Evolutionary conservation across 2,329 filamentous ascomycete species (phyloP).

Genomic region (Xylaria sp.): DNA sequence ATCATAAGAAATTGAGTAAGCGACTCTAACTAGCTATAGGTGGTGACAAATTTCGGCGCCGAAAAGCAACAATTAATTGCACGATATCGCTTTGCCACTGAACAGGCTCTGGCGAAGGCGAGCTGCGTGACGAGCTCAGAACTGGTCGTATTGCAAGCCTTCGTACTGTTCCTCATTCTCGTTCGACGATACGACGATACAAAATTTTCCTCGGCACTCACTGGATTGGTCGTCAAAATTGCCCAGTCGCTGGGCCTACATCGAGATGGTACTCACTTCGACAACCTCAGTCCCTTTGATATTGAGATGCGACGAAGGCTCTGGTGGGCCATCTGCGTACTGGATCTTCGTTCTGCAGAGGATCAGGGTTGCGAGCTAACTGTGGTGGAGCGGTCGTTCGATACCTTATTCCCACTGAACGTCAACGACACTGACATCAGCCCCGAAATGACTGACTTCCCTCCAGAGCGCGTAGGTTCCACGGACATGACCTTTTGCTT

Average conservation of each 20-base stretch:
- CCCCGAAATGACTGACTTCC: constrained; percentile 60
- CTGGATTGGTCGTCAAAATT: constrained; percentile 69
- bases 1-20: not conserved
- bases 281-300: constrained; percentile 67
- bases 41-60: constrained; percentile 61
- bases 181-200: constrained; percentile 64
- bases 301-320: constrained; percentile 70
- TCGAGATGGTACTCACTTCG: constrained; percentile 65
- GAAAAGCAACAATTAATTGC: constrained; percentile 58
- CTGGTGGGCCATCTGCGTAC: constrained; percentile 70
- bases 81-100: constrained; percentile 65
- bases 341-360: constrained; percentile 70
- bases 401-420: constrained; percentile 67
- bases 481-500: constrained; percentile 64
- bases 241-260: constrained; percentile 66
- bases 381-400: constrained; percentile 59
- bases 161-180: constrained; percentile 67
- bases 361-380: constrained; percentile 66
- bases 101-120: constrained; percentile 70
- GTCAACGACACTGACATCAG: constrained; percentile 66
- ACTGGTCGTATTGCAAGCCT: constrained; percentile 69
- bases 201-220: constrained; percentile 71
- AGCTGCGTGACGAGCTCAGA: constrained; percentile 71
- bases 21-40: constrained; percentile 52
- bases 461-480: constrained; percentile 59